Percentiles rank a stretch among this genome's conserved stretches.
phyloP scores from a whole-genome alignment of 495 filamentous ascomycete genomes.

The Lineolata rhizophorae region DNA sequence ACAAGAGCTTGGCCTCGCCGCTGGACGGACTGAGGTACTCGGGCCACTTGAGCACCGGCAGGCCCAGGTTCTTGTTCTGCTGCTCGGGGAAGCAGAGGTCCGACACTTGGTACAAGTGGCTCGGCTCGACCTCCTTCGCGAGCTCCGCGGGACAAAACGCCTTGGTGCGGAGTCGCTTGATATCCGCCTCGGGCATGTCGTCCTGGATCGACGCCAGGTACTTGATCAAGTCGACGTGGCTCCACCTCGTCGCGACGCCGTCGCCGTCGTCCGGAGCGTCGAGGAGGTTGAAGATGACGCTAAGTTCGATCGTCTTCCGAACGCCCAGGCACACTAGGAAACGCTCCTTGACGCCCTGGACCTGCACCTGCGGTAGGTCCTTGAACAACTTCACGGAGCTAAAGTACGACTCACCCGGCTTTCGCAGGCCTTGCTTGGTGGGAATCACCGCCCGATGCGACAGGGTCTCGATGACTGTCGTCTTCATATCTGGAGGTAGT shows the following conservation, averaged over 20 bases:
- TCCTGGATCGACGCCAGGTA: slow-evolving; percentile 77
- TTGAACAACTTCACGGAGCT: slow-evolving; percentile 81
- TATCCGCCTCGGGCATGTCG: slow-evolving; percentile 72
- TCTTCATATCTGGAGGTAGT: slow-evolving; percentile 40
- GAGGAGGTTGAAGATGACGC: slow-evolving; percentile 77
- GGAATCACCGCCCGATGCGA: slow-evolving; percentile 57
- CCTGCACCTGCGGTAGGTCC: slow-evolving; percentile 59
- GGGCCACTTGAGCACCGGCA: slow-evolving; percentile 67
- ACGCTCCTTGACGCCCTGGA: slow-evolving; percentile 70
- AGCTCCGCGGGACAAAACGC: slow-evolving; percentile 48
- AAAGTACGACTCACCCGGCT: slow-evolving; percentile 76
- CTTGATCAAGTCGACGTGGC: slow-evolving; percentile 80
- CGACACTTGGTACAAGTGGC: slow-evolving; percentile 49
- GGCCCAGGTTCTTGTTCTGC: slow-evolving; percentile 36
- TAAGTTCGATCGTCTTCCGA: slow-evolving; percentile 73
- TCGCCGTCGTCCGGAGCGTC: slow-evolving; percentile 27
- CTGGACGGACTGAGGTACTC: slow-evolving; percentile 4
- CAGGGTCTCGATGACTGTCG: slow-evolving; percentile 37
- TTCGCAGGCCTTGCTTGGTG: slow-evolving; percentile 76
- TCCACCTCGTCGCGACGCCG: slow-evolving; percentile 36
- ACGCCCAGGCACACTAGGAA: slow-evolving; percentile 64
- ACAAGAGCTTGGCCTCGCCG: slow-evolving; percentile 6
- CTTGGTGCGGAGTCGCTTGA: slow-evolving; percentile 52
- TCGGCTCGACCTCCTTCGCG: slow-evolving; percentile 31
- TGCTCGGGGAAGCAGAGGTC: slow-evolving; percentile 75